A percentile compares a stretch with the other conserved stretches of the same genome.
Conservation (phyloP, 306 rosid genomes). For the Quercus aquifolioides region DNA sequence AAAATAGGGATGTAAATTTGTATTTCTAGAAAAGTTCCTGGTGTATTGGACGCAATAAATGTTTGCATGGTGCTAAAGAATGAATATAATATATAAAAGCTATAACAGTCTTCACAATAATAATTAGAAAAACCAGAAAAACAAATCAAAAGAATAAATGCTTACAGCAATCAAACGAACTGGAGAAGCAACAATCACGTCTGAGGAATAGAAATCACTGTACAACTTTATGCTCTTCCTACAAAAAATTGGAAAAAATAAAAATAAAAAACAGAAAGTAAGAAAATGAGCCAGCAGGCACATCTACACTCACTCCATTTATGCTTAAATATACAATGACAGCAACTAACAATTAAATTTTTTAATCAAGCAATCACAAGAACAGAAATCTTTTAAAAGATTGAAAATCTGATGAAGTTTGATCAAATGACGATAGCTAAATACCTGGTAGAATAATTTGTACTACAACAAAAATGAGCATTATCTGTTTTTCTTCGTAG, state of each 20-base stretch:
- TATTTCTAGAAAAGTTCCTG: background rate
- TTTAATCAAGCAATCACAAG: background rate
- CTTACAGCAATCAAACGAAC: constrained; percentile 71
- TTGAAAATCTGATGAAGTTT: background rate
- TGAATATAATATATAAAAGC: background rate
- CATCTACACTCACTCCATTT: background rate
- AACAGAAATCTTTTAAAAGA: background rate
- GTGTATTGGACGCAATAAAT: background rate
- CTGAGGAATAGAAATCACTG: constrained; percentile 89
- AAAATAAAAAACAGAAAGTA: background rate
- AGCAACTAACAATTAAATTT: background rate
- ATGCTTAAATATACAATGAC: background rate
- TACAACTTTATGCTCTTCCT: constrained; percentile 82
- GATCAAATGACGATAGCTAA: background rate
- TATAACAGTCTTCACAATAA: background rate
- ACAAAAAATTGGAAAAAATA: constrained; percentile 4
- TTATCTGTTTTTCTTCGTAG: background rate
- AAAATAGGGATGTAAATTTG: background rate
- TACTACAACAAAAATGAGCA: background rate
- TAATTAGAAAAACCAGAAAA: constrained; percentile 10
- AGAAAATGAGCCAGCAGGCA: background rate
- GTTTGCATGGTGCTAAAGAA: background rate
- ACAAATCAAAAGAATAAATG: background rate
- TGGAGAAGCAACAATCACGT: constrained; percentile 84
- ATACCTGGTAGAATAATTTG: background rate